phyloP scores from a whole-genome alignment of 2,329 filamentous ascomycete genomes.

The Arthrobotrys sphaeroides region DNA sequence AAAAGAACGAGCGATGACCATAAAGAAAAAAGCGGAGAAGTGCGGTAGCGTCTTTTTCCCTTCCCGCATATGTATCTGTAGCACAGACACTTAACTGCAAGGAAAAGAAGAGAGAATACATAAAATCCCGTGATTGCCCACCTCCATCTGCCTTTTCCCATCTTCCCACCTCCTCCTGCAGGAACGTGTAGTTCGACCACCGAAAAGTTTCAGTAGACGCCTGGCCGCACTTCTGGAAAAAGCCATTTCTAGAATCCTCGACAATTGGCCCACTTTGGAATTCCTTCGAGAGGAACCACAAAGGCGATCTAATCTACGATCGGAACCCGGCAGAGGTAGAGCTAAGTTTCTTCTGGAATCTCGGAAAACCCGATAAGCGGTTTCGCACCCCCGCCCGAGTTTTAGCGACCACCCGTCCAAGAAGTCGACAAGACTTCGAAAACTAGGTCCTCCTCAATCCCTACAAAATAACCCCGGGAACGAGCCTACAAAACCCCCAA shows the following conservation, averaged over 20 bases:
- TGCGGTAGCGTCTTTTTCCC: not conserved
- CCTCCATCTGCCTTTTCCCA: not conserved
- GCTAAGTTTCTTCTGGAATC: not conserved
- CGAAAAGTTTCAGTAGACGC: slow-evolving; percentile 52
- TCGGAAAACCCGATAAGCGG: slow-evolving; percentile 12
- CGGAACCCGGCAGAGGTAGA: not conserved
- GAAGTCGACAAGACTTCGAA: not conserved
- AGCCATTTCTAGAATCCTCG: not conserved
- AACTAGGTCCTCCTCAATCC: not conserved
- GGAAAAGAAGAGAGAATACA: slow-evolving; percentile 14
- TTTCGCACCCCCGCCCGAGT: not conserved
- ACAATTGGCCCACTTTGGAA: not conserved
- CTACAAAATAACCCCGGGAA: too few species aligned
- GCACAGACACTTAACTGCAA: too few species aligned
- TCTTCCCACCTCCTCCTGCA: slow-evolving; percentile 11
- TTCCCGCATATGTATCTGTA: too few species aligned
- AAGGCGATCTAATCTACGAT: not conserved
- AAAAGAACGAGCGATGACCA: not conserved
- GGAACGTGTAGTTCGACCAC: too few species aligned
- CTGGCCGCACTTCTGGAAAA: not conserved
- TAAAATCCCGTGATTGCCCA: slow-evolving; percentile 41
- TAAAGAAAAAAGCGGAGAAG: slow-evolving; percentile 4
- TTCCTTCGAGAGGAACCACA: not conserved
- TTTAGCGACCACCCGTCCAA: not conserved
- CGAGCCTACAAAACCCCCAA: too few species aligned